Percentiles rank a stretch among this genome's conserved stretches.
Evolutionary conservation across 257 asterid species (phyloP).

Genomic region (Solanum paucissectum): DNA sequence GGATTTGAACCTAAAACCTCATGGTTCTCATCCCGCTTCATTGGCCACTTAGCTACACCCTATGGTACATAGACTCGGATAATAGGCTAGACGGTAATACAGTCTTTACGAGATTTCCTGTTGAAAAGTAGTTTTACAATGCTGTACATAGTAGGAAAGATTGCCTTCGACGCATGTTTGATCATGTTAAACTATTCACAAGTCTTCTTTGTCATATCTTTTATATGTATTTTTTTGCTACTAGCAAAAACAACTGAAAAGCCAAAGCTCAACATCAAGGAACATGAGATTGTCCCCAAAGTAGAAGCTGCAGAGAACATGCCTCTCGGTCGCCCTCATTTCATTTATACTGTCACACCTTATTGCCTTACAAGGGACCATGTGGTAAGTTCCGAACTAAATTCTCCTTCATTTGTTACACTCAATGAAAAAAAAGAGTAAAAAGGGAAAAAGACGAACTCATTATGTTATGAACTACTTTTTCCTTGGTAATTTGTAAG

Average conservation of each 20-base stretch:
- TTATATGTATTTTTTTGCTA: neutral
- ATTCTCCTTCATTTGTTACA: neutral
- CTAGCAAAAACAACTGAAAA: neutral
- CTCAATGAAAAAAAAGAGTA: neutral
- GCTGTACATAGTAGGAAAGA: neutral
- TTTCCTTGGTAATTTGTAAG: neutral
- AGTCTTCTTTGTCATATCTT: neutral
- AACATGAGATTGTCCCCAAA: neutral
- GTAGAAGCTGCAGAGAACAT: neutral
- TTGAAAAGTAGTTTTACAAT: neutral
- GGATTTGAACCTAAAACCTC: neutral
- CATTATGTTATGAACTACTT: neutral
- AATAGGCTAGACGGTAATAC: neutral
- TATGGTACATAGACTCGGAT: neutral
- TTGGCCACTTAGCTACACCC: neutral
- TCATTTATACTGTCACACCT: neutral
- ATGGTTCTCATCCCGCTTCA: neutral
- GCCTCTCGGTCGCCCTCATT: neutral
- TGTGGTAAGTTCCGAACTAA: neutral
- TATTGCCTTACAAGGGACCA: neutral
- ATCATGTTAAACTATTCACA: neutral
- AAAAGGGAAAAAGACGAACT: neutral
- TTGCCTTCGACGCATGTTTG: neutral
- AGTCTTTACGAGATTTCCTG: neutral
- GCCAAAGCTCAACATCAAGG: neutral